Percentiles rank a stretch among this genome's conserved stretches.
Evolutionary conservation across 176 grass and related monocot species (phyloP).

Genomic region (Saccharum spontaneum): DNA sequence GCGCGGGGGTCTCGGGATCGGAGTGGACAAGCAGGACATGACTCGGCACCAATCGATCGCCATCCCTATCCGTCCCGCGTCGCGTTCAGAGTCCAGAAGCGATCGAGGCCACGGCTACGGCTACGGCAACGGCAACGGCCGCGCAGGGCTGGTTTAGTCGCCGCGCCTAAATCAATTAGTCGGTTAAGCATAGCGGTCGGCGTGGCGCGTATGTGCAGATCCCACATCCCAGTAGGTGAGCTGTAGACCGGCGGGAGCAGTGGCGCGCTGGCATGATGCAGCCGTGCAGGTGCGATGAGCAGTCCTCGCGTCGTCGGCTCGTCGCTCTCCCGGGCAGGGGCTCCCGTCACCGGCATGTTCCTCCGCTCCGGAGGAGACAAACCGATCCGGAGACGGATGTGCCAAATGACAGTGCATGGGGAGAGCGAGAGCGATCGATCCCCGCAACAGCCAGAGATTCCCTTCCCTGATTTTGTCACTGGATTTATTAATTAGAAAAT

Average conservation of each 20-base stretch:
- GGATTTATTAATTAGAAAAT: background rate
- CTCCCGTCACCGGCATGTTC: constrained; percentile 10
- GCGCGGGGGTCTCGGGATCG: background rate
- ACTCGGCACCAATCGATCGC: background rate
- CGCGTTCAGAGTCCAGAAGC: background rate
- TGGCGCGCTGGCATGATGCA: background rate
- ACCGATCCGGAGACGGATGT: constrained; percentile 3
- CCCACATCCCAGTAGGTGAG: constrained; percentile 38
- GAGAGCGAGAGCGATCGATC: background rate
- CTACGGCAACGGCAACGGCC: background rate
- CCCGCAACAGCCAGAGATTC: background rate
- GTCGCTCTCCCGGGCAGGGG: background rate
- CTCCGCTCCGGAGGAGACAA: constrained; percentile 32
- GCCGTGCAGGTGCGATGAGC: background rate
- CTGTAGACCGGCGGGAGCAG: constrained; percentile 27
- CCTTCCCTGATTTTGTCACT: constrained; percentile 13
- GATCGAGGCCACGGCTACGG: background rate
- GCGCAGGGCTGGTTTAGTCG: background rate
- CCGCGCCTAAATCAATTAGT: background rate
- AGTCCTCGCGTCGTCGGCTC: background rate
- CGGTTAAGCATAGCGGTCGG: constrained; percentile 25
- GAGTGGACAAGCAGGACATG: background rate
- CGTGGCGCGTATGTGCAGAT: constrained; percentile 12
- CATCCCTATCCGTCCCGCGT: background rate
- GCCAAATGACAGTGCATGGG: constrained; percentile 26